Percentiles rank a stretch among this genome's conserved stretches.
Evolutionary conservation across 1,284 basidiomycete genomes (phyloP).

Genomic region (Apiotrichum domesticum): DNA sequence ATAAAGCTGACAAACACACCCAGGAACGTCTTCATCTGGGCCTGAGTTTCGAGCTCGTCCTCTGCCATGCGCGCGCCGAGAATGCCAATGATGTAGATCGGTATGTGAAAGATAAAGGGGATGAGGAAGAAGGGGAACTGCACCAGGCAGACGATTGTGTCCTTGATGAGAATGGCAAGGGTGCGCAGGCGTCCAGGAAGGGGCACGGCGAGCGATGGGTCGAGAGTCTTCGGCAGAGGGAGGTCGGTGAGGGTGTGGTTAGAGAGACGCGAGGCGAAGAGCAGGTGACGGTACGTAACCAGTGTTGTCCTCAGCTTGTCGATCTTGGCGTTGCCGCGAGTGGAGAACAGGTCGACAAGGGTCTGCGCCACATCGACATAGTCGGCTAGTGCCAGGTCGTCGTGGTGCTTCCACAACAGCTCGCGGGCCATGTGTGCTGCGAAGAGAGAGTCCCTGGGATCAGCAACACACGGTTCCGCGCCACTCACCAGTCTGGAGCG

Average conservation of each 20-base stretch:
- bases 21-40: slow-evolving; percentile 84
- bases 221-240: slow-evolving; percentile 60
- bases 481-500: slow-evolving; percentile 77
- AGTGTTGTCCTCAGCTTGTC: slow-evolving; percentile 61
- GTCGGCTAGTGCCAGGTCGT: slow-evolving; percentile 66
- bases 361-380: slow-evolving; percentile 82
- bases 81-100: slow-evolving; percentile 72
- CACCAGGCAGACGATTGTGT: slow-evolving; percentile 62
- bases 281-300: slow-evolving; percentile 77
- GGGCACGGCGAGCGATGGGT: slow-evolving; percentile 64
- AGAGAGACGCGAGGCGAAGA: slow-evolving; percentile 71
- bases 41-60: slow-evolving; percentile 78
- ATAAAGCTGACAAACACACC: slow-evolving; percentile 67
- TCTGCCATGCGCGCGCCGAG: slow-evolving; percentile 67
- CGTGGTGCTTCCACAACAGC: slow-evolving; percentile 74
- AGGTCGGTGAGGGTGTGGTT: slow-evolving; percentile 74
- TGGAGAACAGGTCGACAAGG: slow-evolving; percentile 76
- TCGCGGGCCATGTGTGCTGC: slow-evolving; percentile 82
- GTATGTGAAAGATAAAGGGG: slow-evolving; percentile 72
- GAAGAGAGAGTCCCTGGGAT: slow-evolving; percentile 66
- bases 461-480: neutral
- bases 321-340: slow-evolving; percentile 55
- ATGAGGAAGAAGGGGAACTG: slow-evolving; percentile 80
- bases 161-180: slow-evolving; percentile 67
- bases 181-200: slow-evolving; percentile 75